phyloP scores from a whole-genome alignment of 306 rosid species.

The Gleditsia sinensis region DNA sequence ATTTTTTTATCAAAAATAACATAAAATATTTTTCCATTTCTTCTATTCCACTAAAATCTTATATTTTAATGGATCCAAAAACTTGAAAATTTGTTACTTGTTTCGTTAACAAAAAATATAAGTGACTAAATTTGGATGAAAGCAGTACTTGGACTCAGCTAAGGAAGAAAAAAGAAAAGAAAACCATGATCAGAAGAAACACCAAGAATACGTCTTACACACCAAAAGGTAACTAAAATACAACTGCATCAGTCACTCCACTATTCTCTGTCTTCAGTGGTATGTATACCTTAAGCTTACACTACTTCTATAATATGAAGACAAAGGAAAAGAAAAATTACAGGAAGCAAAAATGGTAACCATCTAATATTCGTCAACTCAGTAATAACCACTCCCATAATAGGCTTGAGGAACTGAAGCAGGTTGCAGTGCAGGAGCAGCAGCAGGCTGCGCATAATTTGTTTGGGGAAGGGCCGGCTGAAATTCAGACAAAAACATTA shows the following conservation, averaged over 20 bases:
- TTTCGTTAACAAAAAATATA: no score
- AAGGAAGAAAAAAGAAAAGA: neutral
- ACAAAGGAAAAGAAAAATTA: constrained; percentile 29
- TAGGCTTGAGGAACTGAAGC: constrained; percentile 84
- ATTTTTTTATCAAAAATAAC: no score
- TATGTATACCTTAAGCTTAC: constrained; percentile 21
- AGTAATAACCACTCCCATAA: constrained; percentile 71
- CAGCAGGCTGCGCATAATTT: constrained; percentile 71
- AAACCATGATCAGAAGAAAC: neutral
- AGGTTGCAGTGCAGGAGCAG: constrained; percentile 75
- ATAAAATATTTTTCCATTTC: no score
- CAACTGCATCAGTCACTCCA: constrained; percentile 13
- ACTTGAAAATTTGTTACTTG: no score
- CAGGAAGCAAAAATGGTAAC: constrained; percentile 36
- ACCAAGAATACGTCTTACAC: neutral
- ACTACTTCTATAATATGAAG: constrained; percentile 34
- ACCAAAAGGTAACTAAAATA: constrained; percentile 3
- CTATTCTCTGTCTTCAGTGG: constrained; percentile 25
- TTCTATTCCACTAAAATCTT: no score
- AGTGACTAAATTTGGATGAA: neutral
- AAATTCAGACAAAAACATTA: constrained; percentile 34
- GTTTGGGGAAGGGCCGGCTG: constrained; percentile 68
- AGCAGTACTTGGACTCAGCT: neutral
- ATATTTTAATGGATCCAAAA: no score
- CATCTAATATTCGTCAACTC: constrained; percentile 36